Percentiles rank a stretch among this genome's conserved stretches.
Conservation (phyloP, 2,329 filamentous ascomycete genomes). For the Pseudopyrenochaeta lycopersici region DNA sequence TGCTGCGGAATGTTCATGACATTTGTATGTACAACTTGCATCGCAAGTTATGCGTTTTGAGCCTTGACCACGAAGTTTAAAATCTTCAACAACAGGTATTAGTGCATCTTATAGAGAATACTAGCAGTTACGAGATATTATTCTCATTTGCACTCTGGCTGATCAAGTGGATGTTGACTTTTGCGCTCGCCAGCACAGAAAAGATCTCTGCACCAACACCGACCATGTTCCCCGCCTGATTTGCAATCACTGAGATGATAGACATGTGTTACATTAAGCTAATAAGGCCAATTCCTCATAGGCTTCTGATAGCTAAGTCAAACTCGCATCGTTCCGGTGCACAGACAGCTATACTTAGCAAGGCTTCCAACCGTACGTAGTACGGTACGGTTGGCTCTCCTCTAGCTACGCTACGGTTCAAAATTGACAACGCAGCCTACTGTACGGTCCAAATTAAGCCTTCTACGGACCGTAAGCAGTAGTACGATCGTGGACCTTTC, state of each 20-base stretch:
- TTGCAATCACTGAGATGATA: slow-evolving; percentile 88
- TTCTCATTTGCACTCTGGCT: slow-evolving; percentile 98
- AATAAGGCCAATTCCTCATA: slow-evolving; percentile 82
- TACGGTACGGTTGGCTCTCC: too few species aligned
- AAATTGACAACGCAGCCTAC: too few species aligned
- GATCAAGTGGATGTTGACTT: slow-evolving; percentile 97
- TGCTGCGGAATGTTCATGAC: slow-evolving; percentile 22
- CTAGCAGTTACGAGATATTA: slow-evolving; percentile 74
- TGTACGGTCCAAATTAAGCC: too few species aligned
- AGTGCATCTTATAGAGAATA: background rate
- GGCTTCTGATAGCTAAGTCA: slow-evolving; percentile 63
- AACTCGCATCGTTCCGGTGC: slow-evolving; percentile 58
- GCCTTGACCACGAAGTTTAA: slow-evolving; percentile 11
- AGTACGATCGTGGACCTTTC: too few species aligned
- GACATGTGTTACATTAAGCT: slow-evolving; percentile 88
- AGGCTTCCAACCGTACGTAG: too few species aligned
- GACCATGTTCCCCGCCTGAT: slow-evolving; percentile 92
- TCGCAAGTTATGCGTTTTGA: slow-evolving; percentile 73
- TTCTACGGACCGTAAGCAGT: too few species aligned
- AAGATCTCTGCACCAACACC: slow-evolving; percentile 93
- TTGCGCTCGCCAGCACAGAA: slow-evolving; percentile 79
- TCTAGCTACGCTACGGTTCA: too few species aligned
- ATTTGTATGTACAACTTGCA: slow-evolving; percentile 92
- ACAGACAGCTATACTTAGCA: slow-evolving; percentile 84
- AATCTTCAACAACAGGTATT: background rate